A percentile compares a stretch with the other conserved stretches of the same genome.
phyloP scores from a whole-genome alignment of 495 filamentous ascomycete genomes.

The Penicillium ucsense region DNA sequence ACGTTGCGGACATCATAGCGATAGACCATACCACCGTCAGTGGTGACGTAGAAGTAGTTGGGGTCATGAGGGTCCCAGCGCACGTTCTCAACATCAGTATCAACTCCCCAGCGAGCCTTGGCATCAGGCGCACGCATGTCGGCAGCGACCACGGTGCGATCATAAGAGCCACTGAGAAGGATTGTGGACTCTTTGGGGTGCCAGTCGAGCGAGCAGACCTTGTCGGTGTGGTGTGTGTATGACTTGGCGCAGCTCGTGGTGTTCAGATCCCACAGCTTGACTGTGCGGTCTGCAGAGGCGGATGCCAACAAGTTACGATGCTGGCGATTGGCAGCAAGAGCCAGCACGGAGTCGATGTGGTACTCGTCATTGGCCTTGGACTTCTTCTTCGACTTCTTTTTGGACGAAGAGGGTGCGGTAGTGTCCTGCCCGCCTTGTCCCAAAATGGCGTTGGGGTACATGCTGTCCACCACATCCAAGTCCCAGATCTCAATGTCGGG shows the following conservation, averaged over 20 bases:
- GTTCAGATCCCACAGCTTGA: slow-evolving; percentile 96
- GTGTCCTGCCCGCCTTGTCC: slow-evolving; percentile 62
- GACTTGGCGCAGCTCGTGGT: slow-evolving; percentile 88
- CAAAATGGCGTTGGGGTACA: slow-evolving; percentile 96
- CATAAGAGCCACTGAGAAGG: slow-evolving; percentile 86
- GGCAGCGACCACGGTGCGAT: slow-evolving; percentile 79
- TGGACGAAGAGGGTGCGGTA: slow-evolving; percentile 14
- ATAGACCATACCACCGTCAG: slow-evolving; percentile 82
- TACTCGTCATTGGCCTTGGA: slow-evolving; percentile 83
- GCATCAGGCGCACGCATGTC: slow-evolving; percentile 89
- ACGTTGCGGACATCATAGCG: slow-evolving; percentile 69
- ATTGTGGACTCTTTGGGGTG: slow-evolving; percentile 78
- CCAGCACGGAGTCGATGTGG: slow-evolving; percentile 88
- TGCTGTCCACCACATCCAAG: slow-evolving; percentile 86
- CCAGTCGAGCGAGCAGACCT: slow-evolving; percentile 93
- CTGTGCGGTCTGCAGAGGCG: slow-evolving; percentile 87
- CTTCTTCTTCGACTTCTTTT: slow-evolving; percentile 67
- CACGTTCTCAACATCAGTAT: slow-evolving; percentile 87
- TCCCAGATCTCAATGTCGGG: slow-evolving; percentile 99
- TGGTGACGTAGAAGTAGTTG: slow-evolving; percentile 91
- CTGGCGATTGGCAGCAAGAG: slow-evolving; percentile 81
- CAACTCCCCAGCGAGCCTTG: slow-evolving; percentile 78
- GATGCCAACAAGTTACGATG: slow-evolving; percentile 95
- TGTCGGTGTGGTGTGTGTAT: slow-evolving; percentile 84
- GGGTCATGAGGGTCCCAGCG: slow-evolving; percentile 87